Conservation (phyloP, 805 yeast genomes). For the Saccharomycopsis sp. region DNA sequence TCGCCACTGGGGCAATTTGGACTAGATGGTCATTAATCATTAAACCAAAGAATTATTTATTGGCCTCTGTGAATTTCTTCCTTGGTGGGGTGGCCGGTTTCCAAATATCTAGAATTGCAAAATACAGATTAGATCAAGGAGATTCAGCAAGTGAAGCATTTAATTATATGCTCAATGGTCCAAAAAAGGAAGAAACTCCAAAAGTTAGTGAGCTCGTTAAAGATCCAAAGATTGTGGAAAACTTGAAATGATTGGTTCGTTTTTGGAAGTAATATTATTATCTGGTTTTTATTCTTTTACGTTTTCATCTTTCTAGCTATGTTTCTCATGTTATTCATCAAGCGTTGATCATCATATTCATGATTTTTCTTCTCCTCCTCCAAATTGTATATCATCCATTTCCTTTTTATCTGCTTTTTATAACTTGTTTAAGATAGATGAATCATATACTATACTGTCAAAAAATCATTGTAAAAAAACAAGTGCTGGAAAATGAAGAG, state of each 20-base stretch:
- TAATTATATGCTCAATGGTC: conserved; percentile 48
- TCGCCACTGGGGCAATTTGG: conserved; percentile 93
- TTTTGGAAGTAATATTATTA: neutral
- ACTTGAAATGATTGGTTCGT: neutral
- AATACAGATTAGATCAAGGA: conserved; percentile 56
- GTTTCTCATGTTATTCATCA: too few relatives aligned
- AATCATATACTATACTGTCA: too few relatives aligned
- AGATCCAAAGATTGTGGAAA: conserved; percentile 6
- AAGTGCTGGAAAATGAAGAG: too few relatives aligned
- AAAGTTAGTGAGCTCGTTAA: conserved; percentile 7
- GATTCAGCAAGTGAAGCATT: conserved; percentile 48
- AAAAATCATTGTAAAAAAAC: too few relatives aligned
- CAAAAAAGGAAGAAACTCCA: neutral
- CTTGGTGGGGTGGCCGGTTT: conserved; percentile 81
- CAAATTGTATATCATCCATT: neutral
- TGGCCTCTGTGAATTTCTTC: conserved; percentile 93
- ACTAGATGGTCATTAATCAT: conserved; percentile 97
- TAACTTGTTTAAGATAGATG: too few relatives aligned
- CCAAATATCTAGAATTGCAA: conserved; percentile 64
- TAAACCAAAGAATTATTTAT: conserved; percentile 71
- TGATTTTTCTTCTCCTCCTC: too few relatives aligned
- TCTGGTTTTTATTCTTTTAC: neutral
- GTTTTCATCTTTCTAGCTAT: neutral
- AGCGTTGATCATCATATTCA: too few relatives aligned
- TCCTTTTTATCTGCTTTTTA: neutral